phyloP scores from a whole-genome alignment of 345 rosid genomes.

The Populus tremula region DNA sequence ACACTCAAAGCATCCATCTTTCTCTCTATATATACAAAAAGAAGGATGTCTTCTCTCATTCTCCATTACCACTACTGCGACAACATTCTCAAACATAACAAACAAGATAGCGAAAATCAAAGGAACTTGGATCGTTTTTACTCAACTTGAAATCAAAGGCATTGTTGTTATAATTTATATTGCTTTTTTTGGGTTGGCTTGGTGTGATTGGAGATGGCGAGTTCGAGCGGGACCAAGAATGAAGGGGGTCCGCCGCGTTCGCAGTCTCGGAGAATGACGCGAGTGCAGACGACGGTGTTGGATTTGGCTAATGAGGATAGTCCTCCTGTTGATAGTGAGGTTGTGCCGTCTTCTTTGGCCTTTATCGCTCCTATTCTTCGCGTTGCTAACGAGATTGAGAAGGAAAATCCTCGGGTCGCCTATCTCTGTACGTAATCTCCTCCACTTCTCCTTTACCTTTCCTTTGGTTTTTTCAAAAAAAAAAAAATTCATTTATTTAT shows the following conservation, averaged over 20 bases:
- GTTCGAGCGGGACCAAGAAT: slow-evolving; percentile 66
- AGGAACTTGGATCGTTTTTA: background rate
- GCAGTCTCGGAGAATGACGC: slow-evolving; percentile 43
- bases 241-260: slow-evolving; percentile 37
- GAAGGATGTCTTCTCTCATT: background rate
- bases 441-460: background rate
- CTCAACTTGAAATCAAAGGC: slow-evolving; percentile 12
- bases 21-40: background rate
- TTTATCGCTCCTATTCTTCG: slow-evolving; percentile 72
- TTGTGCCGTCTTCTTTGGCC: slow-evolving; percentile 82
- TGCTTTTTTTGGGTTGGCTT: background rate
- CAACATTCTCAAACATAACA: background rate
- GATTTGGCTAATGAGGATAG: slow-evolving; percentile 51
- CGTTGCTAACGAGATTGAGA: slow-evolving; percentile 80
- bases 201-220: slow-evolving; percentile 50
- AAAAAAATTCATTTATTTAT: background rate
- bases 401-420: slow-evolving; percentile 72
- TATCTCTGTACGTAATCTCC: slow-evolving; percentile 63
- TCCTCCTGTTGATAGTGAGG: slow-evolving; percentile 65
- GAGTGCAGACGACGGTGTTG: slow-evolving; percentile 48
- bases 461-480: background rate
- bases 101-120: background rate
- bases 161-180: background rate
- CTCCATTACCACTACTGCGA: background rate
- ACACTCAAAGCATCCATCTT: slow-evolving; percentile 58